Evolutionary conservation across 2,329 filamentous ascomycete species (phyloP).

Genomic region (Phyllosticta citribraziliensis): DNA sequence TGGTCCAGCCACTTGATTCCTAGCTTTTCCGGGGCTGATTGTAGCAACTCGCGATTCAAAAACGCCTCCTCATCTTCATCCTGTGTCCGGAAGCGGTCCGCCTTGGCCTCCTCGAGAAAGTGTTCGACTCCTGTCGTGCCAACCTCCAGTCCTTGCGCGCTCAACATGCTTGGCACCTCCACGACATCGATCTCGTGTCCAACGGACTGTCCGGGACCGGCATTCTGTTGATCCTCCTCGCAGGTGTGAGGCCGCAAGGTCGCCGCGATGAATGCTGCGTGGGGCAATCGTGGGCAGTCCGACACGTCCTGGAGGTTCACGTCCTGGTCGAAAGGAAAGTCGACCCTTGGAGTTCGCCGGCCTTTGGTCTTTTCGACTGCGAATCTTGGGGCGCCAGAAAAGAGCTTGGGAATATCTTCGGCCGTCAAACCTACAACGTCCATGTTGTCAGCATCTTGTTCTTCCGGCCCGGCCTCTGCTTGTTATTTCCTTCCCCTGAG

Average conservation of each 20-base stretch:
- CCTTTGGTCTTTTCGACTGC: conserved; percentile 51
- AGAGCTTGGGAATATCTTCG: conserved; percentile 56
- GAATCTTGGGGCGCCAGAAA: conserved; percentile 68
- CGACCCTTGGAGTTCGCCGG: conserved; percentile 53
- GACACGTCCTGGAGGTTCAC: conserved; percentile 53
- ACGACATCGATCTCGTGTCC: conserved; percentile 24
- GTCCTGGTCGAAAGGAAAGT: conserved; percentile 58
- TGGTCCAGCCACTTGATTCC: conserved; percentile 28
- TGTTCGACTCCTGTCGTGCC: conserved; percentile 61
- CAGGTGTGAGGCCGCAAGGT: conserved; percentile 20
- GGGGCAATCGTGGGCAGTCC: conserved; percentile 34
- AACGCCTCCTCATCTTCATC: conserved; percentile 40
- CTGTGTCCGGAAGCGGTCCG: conserved; percentile 49
- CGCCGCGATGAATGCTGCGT: conserved; percentile 28
- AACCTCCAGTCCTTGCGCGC: conserved; percentile 60
- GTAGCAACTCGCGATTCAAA: conserved; percentile 37
- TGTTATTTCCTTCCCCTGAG: conserved; percentile 1
- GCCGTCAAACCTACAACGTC: conserved; percentile 36
- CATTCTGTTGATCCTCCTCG: conserved; percentile 12
- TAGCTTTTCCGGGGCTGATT: conserved; percentile 26
- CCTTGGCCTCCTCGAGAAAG: conserved; percentile 54
- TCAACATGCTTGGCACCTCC: conserved; percentile 61
- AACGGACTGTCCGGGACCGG: conserved; percentile 14
- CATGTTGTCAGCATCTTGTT: conserved; percentile 8
- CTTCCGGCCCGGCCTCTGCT: not conserved